A percentile compares a stretch with the other conserved stretches of the same genome.
phyloP scores from a whole-genome alignment of 169 alveolate genomes.

The Perkinsus marinus region DNA sequence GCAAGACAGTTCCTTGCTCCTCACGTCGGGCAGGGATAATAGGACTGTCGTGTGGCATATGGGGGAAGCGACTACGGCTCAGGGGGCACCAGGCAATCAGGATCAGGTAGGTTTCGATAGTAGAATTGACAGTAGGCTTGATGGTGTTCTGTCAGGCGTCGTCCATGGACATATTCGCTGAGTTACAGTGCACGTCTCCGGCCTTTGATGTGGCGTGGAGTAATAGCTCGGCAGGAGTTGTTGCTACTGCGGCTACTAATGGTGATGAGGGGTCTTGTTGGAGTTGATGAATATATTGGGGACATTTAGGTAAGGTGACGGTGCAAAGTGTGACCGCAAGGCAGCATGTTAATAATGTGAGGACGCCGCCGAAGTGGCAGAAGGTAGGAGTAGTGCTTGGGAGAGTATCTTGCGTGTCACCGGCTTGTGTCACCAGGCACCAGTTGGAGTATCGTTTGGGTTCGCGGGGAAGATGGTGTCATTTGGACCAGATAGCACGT shows the following conservation, averaged over 20 bases:
- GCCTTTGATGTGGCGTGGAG: neutral
- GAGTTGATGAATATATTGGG: neutral
- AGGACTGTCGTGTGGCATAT: conserved; percentile 19
- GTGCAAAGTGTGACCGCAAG: neutral
- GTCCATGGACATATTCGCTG: neutral
- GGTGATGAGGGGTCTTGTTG: neutral
- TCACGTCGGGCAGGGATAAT: conserved; percentile 25
- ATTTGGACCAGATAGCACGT: neutral
- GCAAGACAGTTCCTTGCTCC: conserved; percentile 11
- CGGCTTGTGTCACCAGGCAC: neutral
- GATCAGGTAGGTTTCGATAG: neutral
- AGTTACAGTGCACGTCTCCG: neutral
- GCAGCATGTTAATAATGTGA: neutral
- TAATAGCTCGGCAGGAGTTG: neutral
- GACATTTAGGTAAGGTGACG: neutral
- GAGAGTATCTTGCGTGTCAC: neutral
- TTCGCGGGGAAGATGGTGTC: neutral
- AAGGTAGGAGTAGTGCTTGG: neutral
- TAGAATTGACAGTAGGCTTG: too few species aligned
- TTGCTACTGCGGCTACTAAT: neutral
- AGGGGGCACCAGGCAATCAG: neutral
- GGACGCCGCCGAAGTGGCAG: neutral
- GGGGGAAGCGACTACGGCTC: neutral
- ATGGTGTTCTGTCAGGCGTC: neutral
- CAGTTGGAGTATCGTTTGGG: neutral